Evolutionary conservation across 176 grass and related monocot species (phyloP).

Genomic region (Oryza rufipogon): DNA sequence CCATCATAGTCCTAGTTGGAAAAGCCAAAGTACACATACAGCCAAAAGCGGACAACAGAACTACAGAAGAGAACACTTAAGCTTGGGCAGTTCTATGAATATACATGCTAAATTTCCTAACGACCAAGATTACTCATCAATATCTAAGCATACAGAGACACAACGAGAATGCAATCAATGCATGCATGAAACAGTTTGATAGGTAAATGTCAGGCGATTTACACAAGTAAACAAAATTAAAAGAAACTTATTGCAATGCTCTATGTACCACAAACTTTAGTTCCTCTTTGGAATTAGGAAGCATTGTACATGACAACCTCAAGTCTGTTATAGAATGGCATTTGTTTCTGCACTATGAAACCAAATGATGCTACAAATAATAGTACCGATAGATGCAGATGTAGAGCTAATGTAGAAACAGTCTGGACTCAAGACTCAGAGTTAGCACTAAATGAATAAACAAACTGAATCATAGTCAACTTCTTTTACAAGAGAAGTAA

Average conservation of each 20-base stretch:
- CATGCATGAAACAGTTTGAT: slow-evolving; percentile 5
- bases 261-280: neutral
- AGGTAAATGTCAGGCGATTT: slow-evolving; percentile 12
- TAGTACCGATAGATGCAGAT: neutral
- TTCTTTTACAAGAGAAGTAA: slow-evolving; percentile 17
- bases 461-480: slow-evolving; percentile 19
- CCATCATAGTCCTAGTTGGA: neutral
- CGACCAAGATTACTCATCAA: neutral
- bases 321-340: slow-evolving; percentile 24
- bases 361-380: slow-evolving; percentile 5
- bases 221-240: slow-evolving; percentile 14
- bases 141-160: neutral
- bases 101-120: neutral
- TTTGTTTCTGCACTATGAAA: neutral
- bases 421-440: slow-evolving; percentile 14
- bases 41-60: neutral
- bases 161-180: neutral
- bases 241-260: neutral
- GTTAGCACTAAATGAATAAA: slow-evolving; percentile 7
- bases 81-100: neutral
- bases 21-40: neutral
- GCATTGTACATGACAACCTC: neutral
- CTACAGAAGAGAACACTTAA: neutral
- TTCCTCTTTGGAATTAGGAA: slow-evolving; percentile 8
- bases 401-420: slow-evolving; percentile 23